Conservation (phyloP, 345 rosid genomes). For the Populus nigra region DNA sequence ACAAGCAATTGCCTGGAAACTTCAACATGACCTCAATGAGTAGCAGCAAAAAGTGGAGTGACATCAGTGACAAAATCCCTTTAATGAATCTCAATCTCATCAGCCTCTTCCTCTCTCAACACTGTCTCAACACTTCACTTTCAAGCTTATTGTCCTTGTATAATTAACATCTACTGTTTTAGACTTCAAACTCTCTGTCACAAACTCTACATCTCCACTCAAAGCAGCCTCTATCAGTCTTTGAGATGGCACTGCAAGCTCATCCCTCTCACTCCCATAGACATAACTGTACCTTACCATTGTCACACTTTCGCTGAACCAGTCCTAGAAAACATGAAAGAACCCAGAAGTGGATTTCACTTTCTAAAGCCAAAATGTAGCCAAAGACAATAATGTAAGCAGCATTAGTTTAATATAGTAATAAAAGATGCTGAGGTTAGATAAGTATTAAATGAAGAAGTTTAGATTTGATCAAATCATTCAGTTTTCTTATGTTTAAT, state of each 20-base stretch:
- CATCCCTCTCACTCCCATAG: conserved; percentile 24
- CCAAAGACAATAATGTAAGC: not conserved
- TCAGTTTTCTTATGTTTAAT: not conserved
- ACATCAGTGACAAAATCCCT: conserved; percentile 43
- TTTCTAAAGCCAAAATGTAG: not conserved
- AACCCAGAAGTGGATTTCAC: not conserved
- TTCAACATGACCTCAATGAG: conserved; percentile 33
- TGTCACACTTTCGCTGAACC: not conserved
- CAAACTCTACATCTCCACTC: conserved; percentile 27
- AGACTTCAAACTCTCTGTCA: conserved; percentile 14
- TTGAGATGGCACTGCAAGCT: conserved; percentile 21
- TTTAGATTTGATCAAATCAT: not conserved
- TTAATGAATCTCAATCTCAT: conserved; percentile 31
- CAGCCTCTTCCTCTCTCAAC: conserved; percentile 37
- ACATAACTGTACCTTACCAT: not conserved
- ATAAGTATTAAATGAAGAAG: not conserved
- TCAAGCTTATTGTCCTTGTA: conserved; percentile 34
- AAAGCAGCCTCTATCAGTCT: conserved; percentile 32
- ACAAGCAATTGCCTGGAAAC: conserved; percentile 27
- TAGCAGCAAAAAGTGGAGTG: conserved; percentile 37
- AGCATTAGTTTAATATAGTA: not conserved
- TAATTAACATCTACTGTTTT: conserved; percentile 30
- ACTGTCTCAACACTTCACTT: conserved; percentile 18
- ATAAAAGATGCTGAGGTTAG: not conserved
- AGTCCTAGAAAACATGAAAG: not conserved